Evolutionary conservation across 345 rosid species (phyloP).

Genomic region (Citrus glauca): DNA sequence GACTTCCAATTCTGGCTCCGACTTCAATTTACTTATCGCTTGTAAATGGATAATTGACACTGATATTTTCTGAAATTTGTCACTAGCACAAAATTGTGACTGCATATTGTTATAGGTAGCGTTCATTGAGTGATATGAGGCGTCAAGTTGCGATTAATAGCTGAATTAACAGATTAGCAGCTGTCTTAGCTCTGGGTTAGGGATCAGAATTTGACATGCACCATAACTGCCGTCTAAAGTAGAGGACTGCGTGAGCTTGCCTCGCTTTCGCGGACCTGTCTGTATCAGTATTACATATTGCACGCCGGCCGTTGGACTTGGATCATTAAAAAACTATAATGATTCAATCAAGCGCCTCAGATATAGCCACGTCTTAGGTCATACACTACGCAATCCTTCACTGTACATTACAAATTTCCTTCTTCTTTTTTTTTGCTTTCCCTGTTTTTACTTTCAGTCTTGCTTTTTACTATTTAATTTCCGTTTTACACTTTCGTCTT

Average conservation of each 20-base stretch:
- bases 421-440: background rate
- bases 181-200: background rate
- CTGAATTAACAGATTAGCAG: background rate
- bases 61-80: too few species aligned
- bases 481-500: background rate
- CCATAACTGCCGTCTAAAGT: conserved; percentile 23
- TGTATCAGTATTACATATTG: conserved; percentile 12
- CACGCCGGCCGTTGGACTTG: conserved; percentile 31
- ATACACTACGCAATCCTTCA: background rate
- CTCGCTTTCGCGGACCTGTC: conserved; percentile 24
- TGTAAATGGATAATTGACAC: too few species aligned
- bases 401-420: background rate
- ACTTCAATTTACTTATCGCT: too few species aligned
- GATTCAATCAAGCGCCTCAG: background rate
- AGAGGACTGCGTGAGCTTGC: conserved; percentile 2
- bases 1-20: too few species aligned
- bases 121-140: too few species aligned
- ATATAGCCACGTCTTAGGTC: conserved; percentile 19
- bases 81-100: too few species aligned
- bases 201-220: background rate
- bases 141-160: background rate
- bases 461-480: background rate
- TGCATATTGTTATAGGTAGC: too few species aligned
- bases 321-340: background rate
- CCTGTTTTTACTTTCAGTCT: background rate